A percentile compares a stretch with the other conserved stretches of the same genome.
These are phyloP conservation scores for Pichia sp. DNA, from an alignment of 1,139 yeast species.

Conservation along the genomic window DNA sequence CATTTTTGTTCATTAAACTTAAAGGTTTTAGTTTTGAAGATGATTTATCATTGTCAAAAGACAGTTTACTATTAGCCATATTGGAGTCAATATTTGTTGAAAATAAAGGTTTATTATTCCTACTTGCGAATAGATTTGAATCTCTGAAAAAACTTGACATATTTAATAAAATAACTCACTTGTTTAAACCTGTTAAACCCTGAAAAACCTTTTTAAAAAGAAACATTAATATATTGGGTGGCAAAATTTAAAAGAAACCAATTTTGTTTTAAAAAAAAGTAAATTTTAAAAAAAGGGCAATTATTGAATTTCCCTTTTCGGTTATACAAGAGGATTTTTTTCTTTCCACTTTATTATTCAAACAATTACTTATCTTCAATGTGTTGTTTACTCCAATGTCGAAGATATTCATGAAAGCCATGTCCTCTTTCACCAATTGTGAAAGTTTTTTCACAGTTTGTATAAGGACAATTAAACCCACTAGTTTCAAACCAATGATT, in stretches of 20 bases:
- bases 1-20: neutral
- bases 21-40: neutral
- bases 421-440: constrained; percentile 16
- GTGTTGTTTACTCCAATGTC: constrained; percentile 14
- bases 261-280: neutral
- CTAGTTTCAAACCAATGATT: constrained; percentile 16
- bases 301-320: neutral
- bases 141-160: constrained; percentile 13
- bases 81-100: neutral
- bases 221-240: neutral
- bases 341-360: neutral
- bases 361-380: neutral
- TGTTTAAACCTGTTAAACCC: neutral
- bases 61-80: neutral
- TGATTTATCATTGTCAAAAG: neutral
- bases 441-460: constrained; percentile 4
- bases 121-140: constrained; percentile 6
- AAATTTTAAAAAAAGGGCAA: neutral
- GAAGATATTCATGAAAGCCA: constrained; percentile 15
- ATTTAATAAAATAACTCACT: neutral
- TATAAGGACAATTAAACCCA: constrained; percentile 13
- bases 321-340: neutral
- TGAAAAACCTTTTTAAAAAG: neutral
- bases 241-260: neutral
- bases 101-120: constrained; percentile 5